Evolutionary conservation across 805 yeast species (phyloP).

Genomic region (Yamadazyma olivae): DNA sequence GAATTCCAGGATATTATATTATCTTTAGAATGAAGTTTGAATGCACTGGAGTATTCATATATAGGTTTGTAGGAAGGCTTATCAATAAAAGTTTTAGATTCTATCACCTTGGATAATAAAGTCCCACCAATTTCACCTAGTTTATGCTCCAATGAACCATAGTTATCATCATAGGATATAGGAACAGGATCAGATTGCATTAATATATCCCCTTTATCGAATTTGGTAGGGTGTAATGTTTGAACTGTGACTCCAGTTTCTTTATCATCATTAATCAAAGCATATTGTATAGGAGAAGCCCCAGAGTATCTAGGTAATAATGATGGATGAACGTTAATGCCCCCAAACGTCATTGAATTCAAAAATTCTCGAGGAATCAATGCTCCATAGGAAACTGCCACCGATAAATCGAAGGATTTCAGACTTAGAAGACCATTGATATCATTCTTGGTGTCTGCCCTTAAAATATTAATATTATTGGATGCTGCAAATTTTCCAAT

Average conservation of each 20-base stretch:
- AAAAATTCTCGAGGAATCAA: slow-evolving; percentile 69
- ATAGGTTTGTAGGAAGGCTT: slow-evolving; percentile 14
- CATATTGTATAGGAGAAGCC: slow-evolving; percentile 83
- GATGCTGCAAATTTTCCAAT: slow-evolving; percentile 39
- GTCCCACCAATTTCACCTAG: slow-evolving; percentile 64
- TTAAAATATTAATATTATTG: slow-evolving; percentile 31
- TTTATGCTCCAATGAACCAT: slow-evolving; percentile 41
- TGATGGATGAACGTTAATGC: slow-evolving; percentile 92
- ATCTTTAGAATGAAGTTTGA: slow-evolving; percentile 46
- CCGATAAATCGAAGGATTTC: slow-evolving; percentile 53
- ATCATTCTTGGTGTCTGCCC: slow-evolving; percentile 52
- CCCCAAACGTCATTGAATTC: slow-evolving; percentile 49
- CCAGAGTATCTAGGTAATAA: slow-evolving; percentile 80
- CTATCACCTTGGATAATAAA: slow-evolving; percentile 47
- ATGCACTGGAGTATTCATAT: slow-evolving; percentile 51
- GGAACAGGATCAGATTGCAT: slow-evolving; percentile 48
- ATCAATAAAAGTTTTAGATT: slow-evolving; percentile 19
- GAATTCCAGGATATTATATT: slow-evolving; percentile 46
- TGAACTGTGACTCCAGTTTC: slow-evolving; percentile 85
- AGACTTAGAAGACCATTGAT: slow-evolving; percentile 21
- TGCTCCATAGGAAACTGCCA: slow-evolving; percentile 92
- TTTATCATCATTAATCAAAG: slow-evolving; percentile 61
- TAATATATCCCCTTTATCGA: slow-evolving; percentile 75
- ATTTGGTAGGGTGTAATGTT: slow-evolving; percentile 81
- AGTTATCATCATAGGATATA: slow-evolving; percentile 44